phyloP scores from a whole-genome alignment of 2,329 filamentous ascomycete genomes.

The Claviceps digitariae region DNA sequence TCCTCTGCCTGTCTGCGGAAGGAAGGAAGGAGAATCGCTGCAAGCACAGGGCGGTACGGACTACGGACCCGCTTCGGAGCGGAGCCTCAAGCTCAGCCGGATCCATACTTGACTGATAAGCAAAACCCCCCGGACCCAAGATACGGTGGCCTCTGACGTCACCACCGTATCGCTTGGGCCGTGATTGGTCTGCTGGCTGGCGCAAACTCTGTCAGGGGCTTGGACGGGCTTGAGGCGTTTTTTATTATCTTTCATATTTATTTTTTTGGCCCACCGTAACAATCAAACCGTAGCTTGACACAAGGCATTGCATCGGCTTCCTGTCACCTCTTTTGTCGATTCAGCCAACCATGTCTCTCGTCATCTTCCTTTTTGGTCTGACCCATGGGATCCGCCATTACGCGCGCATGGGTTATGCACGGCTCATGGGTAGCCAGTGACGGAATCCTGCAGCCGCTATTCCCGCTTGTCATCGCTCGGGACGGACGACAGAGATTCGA shows the following conservation, averaged over 20 bases:
- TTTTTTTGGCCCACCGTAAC: not conserved
- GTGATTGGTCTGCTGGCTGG: not conserved
- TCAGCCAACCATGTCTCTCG: not conserved
- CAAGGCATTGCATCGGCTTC: not conserved
- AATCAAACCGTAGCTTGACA: not conserved
- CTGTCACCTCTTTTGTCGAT: not conserved
- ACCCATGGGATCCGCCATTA: not conserved
- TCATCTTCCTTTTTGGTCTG: not conserved
- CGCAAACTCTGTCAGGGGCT: not conserved
- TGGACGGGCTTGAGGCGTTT: not conserved
- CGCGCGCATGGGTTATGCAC: not conserved
- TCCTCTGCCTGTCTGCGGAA: not conserved
- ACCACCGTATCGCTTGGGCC: conserved; percentile 10
- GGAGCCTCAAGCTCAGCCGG: conserved; percentile 11
- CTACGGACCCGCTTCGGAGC: conserved; percentile 4
- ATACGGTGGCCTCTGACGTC: conserved; percentile 18
- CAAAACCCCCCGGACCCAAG: conserved; percentile 5
- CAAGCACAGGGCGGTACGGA: not conserved
- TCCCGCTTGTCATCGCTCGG: not conserved
- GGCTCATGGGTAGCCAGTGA: not conserved
- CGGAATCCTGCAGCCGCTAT: not conserved
- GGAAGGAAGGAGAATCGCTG: not conserved
- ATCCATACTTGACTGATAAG: not conserved
- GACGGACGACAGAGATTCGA: not conserved
- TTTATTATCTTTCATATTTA: no score